A percentile compares a stretch with the other conserved stretches of the same genome.
Evolutionary conservation across 192 early-diverging fungal genomes (phyloP).

Genomic region (Paraglomus brasilianum): DNA sequence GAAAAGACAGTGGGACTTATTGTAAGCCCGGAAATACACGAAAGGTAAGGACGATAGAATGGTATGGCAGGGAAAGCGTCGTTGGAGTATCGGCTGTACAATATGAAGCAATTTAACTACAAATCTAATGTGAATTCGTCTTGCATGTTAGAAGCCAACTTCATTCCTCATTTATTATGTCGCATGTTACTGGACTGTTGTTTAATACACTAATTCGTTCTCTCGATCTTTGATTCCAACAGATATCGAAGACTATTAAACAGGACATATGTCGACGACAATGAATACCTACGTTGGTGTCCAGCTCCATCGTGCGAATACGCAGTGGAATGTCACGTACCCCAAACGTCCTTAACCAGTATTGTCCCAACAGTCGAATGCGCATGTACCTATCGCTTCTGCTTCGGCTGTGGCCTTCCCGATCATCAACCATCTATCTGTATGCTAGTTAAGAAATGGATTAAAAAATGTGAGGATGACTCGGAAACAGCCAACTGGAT

Average conservation of each 20-base stretch:
- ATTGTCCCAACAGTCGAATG: slow-evolving; percentile 90
- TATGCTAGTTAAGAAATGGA: slow-evolving; percentile 77
- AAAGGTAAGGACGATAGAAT: slow-evolving; percentile 54
- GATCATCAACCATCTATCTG: slow-evolving; percentile 93
- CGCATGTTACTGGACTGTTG: too few species aligned
- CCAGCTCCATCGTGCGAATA: slow-evolving; percentile 95
- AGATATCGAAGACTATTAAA: slow-evolving; percentile 79
- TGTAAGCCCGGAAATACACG: slow-evolving; percentile 53
- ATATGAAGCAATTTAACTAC: too few species aligned
- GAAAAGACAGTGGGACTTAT: slow-evolving; percentile 73
- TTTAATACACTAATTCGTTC: too few species aligned
- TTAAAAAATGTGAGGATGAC: slow-evolving; percentile 96
- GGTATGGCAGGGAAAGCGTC: too few species aligned
- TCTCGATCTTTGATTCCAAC: neutral
- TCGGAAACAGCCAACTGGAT: slow-evolving; percentile 99
- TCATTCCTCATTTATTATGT: too few species aligned
- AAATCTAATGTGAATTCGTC: too few species aligned
- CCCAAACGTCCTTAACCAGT: slow-evolving; percentile 58
- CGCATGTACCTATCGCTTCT: slow-evolving; percentile 76
- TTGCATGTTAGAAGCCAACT: too few species aligned
- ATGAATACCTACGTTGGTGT: slow-evolving; percentile 83
- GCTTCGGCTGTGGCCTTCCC: slow-evolving; percentile 86
- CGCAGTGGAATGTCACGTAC: slow-evolving; percentile 87
- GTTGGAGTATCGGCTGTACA: too few species aligned
- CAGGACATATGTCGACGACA: slow-evolving; percentile 92